Base-by-base conservation (phyloP, 1,284 basidiomycete genomes). In the Schizopora paradoxa region DNA sequence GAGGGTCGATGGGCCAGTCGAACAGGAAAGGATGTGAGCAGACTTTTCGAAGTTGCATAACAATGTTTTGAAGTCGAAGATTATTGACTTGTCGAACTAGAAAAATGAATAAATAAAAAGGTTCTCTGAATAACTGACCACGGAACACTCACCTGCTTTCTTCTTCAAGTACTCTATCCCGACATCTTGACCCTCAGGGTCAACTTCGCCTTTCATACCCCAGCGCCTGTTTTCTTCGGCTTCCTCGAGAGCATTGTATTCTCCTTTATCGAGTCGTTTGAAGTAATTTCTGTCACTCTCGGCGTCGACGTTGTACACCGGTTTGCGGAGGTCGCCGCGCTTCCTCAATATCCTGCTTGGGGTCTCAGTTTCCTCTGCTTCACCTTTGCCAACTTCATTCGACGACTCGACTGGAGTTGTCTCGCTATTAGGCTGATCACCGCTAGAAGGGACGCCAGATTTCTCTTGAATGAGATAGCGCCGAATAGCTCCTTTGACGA, bases 21-120 rank as follows among this genome's bases (percentile, higher is more conserved):
- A 97, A 93, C 14, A 96, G 67, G 69, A 89, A 91, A 0, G 94
- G 94, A 62, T 99, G 94, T 18, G 88, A 92, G 65, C 92, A 95
- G 4, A 93, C 87, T 79, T 94, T 86, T 57, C 88, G 86, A 11
- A 96, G 73, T 60, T 97, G 94, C 93, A 97, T 97, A 51, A 96
- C 82, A 1, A 85, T 77, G 61, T 97, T 98, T 59, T 95, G 89
- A 7, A 97, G 76, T 50, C 83, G 84, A 84, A 95, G 86, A 61
- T 89, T 91, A 64, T 94, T 92, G 39, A 96, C 82, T 46, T 82
- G 77, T 59, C 85, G 88, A 47, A 81, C 89, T 91, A 54, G 14
- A 51, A 32, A 5, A 45, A 28, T 37, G 14, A 42, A 13, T 51
- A 42, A 28, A 21, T 28, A 7, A 34, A 25, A 26, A n/a, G 11